phyloP scores from a whole-genome alignment of 768 basidiomycete species.

The Russula sp. region DNA sequence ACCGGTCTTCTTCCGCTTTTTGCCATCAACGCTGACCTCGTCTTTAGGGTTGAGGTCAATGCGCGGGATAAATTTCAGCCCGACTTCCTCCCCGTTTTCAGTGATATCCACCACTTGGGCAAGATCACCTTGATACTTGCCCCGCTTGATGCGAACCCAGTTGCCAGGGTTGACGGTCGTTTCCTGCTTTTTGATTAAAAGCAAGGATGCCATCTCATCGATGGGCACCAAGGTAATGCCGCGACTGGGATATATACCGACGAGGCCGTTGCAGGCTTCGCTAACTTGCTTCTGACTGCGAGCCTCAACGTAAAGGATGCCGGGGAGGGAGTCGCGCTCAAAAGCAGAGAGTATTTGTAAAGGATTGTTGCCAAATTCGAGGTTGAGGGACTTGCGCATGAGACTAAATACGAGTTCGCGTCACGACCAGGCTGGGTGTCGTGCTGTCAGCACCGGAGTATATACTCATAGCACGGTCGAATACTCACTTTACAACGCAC shows the following conservation, averaged over 20 bases:
- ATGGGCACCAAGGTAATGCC: slow-evolving; percentile 87
- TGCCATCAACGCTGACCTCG: slow-evolving; percentile 59
- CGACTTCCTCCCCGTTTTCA: slow-evolving; percentile 90
- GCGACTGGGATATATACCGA: slow-evolving; percentile 85
- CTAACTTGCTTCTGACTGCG: slow-evolving; percentile 81
- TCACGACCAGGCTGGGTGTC: slow-evolving; percentile 71
- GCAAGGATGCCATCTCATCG: slow-evolving; percentile 94
- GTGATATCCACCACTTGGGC: slow-evolving; percentile 94
- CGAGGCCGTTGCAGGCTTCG: slow-evolving; percentile 82
- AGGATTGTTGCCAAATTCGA: slow-evolving; percentile 73
- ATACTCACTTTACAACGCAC: slow-evolving; percentile 79
- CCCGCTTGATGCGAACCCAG: slow-evolving; percentile 94
- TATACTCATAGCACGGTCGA: background rate
- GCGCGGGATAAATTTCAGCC: slow-evolving; percentile 92
- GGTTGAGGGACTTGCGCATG: slow-evolving; percentile 87
- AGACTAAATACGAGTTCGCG: slow-evolving; percentile 91
- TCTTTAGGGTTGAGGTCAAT: slow-evolving; percentile 94
- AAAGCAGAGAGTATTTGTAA: slow-evolving; percentile 92
- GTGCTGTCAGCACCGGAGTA: background rate
- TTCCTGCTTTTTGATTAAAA: slow-evolving; percentile 95
- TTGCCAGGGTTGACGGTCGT: slow-evolving; percentile 77
- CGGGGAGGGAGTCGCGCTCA: slow-evolving; percentile 90
- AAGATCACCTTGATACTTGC: slow-evolving; percentile 91
- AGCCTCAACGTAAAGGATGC: slow-evolving; percentile 97
- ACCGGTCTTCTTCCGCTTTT: slow-evolving; percentile 73